A percentile compares a stretch with the other conserved stretches of the same genome.
Conservation (phyloP, 2,329 filamentous ascomycete genomes). For the Rosellinia necatrix region DNA sequence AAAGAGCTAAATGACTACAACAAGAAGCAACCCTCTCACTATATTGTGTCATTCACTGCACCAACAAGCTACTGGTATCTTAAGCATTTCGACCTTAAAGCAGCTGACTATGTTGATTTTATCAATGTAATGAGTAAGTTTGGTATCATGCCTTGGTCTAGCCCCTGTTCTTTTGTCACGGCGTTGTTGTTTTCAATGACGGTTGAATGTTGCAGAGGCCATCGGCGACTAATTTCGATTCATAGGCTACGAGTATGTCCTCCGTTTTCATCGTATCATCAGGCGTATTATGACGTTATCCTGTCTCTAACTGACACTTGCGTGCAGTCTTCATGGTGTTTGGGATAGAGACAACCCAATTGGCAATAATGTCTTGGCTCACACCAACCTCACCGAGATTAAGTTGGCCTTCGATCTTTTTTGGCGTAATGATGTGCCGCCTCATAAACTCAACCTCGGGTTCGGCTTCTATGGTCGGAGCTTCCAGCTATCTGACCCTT, state of each 20-base stretch:
- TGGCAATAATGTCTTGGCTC: neutral
- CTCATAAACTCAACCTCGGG: neutral
- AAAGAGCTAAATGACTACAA: constrained; percentile 50
- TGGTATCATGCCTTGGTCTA: too few relatives aligned
- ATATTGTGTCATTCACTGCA: constrained; percentile 27
- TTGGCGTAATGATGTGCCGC: neutral
- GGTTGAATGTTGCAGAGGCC: too few relatives aligned
- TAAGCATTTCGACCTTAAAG: constrained; percentile 35
- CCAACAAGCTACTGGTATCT: constrained; percentile 37
- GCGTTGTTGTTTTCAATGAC: too few relatives aligned
- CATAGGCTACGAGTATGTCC: neutral
- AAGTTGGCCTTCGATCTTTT: neutral
- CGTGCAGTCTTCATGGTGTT: neutral
- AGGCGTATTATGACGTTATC: too few relatives aligned
- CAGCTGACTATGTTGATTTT: neutral
- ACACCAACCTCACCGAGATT: constrained; percentile 9
- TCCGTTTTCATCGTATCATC: too few relatives aligned
- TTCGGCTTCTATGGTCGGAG: constrained; percentile 8
- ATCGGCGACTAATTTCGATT: neutral
- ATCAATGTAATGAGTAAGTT: too few relatives aligned
- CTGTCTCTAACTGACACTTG: too few relatives aligned
- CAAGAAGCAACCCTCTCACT: neutral
- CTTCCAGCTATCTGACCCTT: neutral
- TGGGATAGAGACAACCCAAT: neutral
- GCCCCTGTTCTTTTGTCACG: too few relatives aligned